Conservation (phyloP, 306 rosid genomes). For the Mimosa pudica region DNA sequence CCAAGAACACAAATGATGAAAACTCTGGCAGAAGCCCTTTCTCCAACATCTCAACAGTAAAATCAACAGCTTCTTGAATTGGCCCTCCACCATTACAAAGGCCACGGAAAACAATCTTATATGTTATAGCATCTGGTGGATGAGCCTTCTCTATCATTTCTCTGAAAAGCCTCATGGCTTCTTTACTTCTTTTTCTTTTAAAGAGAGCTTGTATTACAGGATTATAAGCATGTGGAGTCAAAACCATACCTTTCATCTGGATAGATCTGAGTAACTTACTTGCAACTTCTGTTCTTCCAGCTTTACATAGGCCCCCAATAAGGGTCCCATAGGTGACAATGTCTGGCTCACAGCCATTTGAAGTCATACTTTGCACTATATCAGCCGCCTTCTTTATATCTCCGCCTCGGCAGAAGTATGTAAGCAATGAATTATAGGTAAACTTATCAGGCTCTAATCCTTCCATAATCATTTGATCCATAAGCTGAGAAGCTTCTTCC, state of each 20-base stretch:
- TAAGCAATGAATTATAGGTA: constrained; percentile 86
- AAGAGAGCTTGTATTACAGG: constrained; percentile 75
- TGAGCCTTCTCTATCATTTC: constrained; percentile 84
- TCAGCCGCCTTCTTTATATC: constrained; percentile 85
- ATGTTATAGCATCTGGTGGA: constrained; percentile 75
- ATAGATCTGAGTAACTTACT: constrained; percentile 80
- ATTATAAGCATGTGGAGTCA: constrained; percentile 79
- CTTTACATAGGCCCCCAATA: constrained; percentile 77
- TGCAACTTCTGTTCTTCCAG: constrained; percentile 83
- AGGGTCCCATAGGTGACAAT: constrained; percentile 84
- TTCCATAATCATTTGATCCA: constrained; percentile 98
- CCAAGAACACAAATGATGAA: constrained; percentile 68
- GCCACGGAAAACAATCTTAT: constrained; percentile 73
- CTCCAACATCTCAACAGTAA: constrained; percentile 75
- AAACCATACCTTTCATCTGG: constrained; percentile 85
- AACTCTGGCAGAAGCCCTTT: constrained; percentile 71
- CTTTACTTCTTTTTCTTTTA: constrained; percentile 70
- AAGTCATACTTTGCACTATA: constrained; percentile 79
- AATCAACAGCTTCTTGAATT: constrained; percentile 83
- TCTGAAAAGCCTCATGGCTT: constrained; percentile 83
- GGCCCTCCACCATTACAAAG: constrained; percentile 93
- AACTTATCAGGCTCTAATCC: constrained; percentile 85
- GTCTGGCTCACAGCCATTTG: constrained; percentile 83
- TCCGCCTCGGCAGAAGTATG: constrained; percentile 68
- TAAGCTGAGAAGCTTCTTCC: constrained; percentile 85